Percentiles rank a stretch among this genome's conserved stretches.
These are phyloP conservation scores for Solanum appendiculatum DNA, from an alignment of 257 asterid genomes.

Conservation along the genomic window DNA sequence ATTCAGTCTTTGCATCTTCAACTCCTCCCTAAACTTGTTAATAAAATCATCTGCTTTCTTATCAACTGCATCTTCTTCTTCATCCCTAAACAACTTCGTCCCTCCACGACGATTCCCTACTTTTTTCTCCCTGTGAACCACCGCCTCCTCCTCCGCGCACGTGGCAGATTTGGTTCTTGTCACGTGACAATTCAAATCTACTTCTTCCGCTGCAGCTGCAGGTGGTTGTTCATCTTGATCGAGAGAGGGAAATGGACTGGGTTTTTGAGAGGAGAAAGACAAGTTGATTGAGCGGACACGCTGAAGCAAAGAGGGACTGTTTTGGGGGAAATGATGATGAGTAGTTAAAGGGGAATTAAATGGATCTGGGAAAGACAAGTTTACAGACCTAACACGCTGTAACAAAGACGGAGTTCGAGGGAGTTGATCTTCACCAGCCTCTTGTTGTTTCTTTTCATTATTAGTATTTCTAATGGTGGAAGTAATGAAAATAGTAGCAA, in stretches of 20 bases:
- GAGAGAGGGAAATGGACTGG: slow-evolving; percentile 7
- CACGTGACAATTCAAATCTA: background rate
- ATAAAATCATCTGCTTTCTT: slow-evolving; percentile 74
- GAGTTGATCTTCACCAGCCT: background rate
- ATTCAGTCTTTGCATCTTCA: slow-evolving; percentile 69
- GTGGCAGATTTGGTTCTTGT: background rate
- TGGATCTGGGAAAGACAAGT: background rate
- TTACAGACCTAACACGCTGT: background rate
- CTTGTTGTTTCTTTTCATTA: background rate
- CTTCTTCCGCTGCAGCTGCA: background rate
- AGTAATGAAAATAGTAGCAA: slow-evolving; percentile 56
- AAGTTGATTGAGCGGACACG: slow-evolving; percentile 54
- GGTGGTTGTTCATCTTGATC: background rate
- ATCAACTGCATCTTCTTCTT: slow-evolving; percentile 53
- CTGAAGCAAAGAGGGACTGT: slow-evolving; percentile 49
- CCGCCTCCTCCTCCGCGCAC: slow-evolving; percentile 11
- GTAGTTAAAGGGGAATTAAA: background rate
- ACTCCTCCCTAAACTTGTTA: slow-evolving; percentile 53
- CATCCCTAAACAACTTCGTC: background rate
- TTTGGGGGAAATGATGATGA: background rate
- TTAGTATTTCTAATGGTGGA: slow-evolving; percentile 23
- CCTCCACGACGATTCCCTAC: background rate
- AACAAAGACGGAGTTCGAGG: background rate
- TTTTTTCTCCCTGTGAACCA: slow-evolving; percentile 36
- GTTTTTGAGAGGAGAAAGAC: slow-evolving; percentile 15